Conservation (phyloP, 2,329 filamentous ascomycete genomes). For the Fusarium decemcellulare region DNA sequence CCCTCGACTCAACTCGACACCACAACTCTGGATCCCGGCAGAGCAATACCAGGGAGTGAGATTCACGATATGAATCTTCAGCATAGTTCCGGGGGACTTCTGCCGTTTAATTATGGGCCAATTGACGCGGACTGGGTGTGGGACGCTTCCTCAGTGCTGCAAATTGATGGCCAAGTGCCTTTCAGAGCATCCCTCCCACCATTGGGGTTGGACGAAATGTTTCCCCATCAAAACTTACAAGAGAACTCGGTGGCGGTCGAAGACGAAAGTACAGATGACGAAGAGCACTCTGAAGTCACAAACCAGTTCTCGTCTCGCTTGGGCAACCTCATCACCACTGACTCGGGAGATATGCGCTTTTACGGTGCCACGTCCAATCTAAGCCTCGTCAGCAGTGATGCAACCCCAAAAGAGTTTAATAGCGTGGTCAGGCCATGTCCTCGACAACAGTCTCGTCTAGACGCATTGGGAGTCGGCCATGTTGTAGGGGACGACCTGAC, state of each 20-base stretch:
- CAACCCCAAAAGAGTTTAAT: not conserved
- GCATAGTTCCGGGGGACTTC: no score
- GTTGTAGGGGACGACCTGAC: not conserved
- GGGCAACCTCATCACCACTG: not conserved
- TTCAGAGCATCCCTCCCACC: no score
- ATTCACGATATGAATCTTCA: not conserved
- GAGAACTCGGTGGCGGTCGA: not conserved
- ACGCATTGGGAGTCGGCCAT: not conserved
- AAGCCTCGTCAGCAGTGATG: not conserved
- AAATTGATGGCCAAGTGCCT: not conserved
- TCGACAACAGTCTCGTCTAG: not conserved
- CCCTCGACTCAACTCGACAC: not conserved
- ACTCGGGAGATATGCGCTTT: not conserved
- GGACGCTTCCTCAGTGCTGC: not conserved
- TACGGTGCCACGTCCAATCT: constrained; percentile 15
- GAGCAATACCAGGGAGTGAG: no score
- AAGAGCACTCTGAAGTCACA: not conserved
- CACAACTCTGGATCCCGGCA: not conserved
- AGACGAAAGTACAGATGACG: not conserved
- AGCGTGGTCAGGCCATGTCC: not conserved
- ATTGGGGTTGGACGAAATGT: not conserved
- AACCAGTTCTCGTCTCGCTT: constrained; percentile 9
- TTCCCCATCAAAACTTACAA: no score
- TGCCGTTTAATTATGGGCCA: no score
- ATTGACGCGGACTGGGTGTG: not conserved